phyloP scores from a whole-genome alignment of 805 yeast species.

The Wickerhamiella nectarea region DNA sequence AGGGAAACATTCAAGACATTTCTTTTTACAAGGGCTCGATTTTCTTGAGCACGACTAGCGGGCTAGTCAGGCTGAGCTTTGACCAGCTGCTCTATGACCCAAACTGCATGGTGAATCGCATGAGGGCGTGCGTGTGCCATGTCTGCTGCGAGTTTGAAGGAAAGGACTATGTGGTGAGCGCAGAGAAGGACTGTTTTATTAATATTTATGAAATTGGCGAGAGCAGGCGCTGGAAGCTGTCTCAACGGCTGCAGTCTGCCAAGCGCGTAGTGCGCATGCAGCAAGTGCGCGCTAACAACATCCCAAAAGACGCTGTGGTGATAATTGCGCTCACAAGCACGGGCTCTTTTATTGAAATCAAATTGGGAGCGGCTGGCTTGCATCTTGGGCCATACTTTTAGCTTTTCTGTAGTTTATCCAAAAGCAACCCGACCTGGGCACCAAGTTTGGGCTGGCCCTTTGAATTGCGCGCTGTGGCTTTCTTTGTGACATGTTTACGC shows the following conservation, averaged over 20 bases:
- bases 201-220: background rate
- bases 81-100: background rate
- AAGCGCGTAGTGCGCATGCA: slow-evolving; percentile 5
- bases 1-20: background rate
- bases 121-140: slow-evolving; percentile 6
- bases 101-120: slow-evolving; percentile 1
- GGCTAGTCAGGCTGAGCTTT: background rate
- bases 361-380: background rate
- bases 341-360: slow-evolving; percentile 4
- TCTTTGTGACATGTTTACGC: slow-evolving; percentile 33
- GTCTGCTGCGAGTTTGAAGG: background rate
- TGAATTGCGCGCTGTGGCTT: slow-evolving; percentile 41
- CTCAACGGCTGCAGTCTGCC: background rate
- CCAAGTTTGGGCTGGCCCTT: slow-evolving; percentile 87
- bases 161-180: background rate
- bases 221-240: background rate
- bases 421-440: slow-evolving; percentile 63
- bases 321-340: slow-evolving; percentile 3
- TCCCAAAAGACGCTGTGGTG: background rate
- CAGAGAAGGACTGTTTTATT: slow-evolving; percentile 6
- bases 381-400: slow-evolving; percentile 1
- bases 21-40: background rate
- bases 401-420: slow-evolving; percentile 52
- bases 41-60: slow-evolving; percentile 1
- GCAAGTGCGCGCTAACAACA: background rate